Base-by-base conservation (phyloP, 352 stramenopile species). In the Thraustochytrium sp. region DNA sequence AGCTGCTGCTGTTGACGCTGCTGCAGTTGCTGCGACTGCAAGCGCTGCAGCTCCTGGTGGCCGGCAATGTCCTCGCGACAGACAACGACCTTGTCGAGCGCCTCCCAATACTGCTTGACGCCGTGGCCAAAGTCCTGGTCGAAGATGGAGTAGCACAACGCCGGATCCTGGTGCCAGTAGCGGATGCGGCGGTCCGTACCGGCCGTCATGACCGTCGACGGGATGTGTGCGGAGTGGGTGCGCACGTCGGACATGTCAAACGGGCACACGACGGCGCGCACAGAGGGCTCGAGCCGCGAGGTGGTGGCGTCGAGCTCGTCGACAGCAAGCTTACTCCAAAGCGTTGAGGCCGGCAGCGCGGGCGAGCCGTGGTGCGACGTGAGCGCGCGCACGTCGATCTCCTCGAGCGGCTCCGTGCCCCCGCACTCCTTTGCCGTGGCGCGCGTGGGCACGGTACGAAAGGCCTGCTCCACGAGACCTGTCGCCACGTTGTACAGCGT, bases 161-260 rank as follows among this genome's bases (percentile, higher is more conserved):
- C 90, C 31, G 93, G 93, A 42, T 89, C 92, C 76, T 98, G 96
- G 87, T 99, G 94, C 96, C 96, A 99, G 88, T 97, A 98, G 36
- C 95, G 91, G 83, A 99, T 96, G 86, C 95, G 90, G 36, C 93
- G 90, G 86, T 98, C 95, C 83, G 95, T 94, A 4, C 95, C 96
- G 56, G 94, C 95, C 0, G 95, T 98, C 65, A 98, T 94, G 42
- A 99, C 86, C 46, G 91, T 93, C 40, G 87, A 56, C 63, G 68
- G 46, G 49, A 65, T 82, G 65, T 59, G 56, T 44, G 46, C 49
- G 90, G 89, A 82, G 93, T 90, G 36, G 88, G 85, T 86, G 93
- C 91, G 64, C 91, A 92, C 37, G 91, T 89, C 84, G 97, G 88
- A 80, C 94, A 92, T 36, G 85, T 94, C 85, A 85, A 92, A 93